Evolutionary conservation across 2,329 filamentous ascomycete species (phyloP).

Genomic region (Magnaporthales sp.): DNA sequence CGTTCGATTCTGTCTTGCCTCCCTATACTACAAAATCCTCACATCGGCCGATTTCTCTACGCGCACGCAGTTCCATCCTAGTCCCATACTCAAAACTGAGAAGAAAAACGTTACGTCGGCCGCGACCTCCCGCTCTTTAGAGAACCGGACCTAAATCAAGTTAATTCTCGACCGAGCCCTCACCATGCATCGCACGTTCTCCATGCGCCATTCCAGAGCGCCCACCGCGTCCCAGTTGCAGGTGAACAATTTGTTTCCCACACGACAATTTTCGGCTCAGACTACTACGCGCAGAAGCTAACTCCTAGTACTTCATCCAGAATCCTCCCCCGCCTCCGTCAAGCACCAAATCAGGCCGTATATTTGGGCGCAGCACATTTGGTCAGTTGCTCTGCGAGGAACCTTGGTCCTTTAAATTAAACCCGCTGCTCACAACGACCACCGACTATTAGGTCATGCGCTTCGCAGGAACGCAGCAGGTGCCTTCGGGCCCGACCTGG

Average conservation of each 20-base stretch:
- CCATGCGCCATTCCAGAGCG: slow-evolving; percentile 94
- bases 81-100: background rate
- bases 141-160: background rate
- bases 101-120: background rate
- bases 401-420: background rate
- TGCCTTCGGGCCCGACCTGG: slow-evolving; percentile 75
- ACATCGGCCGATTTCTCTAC: background rate
- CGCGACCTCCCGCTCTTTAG: background rate
- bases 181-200: slow-evolving; percentile 96
- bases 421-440: slow-evolving; percentile 8
- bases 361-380: slow-evolving; percentile 80
- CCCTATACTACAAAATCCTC: background rate
- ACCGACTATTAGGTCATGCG: slow-evolving; percentile 43
- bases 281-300: background rate
- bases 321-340: slow-evolving; percentile 90
- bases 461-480: slow-evolving; percentile 68
- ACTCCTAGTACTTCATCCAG: slow-evolving; percentile 32
- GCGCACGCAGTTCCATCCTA: background rate
- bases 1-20: background rate
- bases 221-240: slow-evolving; percentile 78
- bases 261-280: background rate
- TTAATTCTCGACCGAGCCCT: background rate
- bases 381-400: slow-evolving; percentile 47
- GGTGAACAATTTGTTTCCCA: slow-evolving; percentile 22
- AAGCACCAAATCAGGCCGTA: slow-evolving; percentile 79